These are phyloP conservation scores for Thozetella sp. DNA, from an alignment of 495 filamentous ascomycete genomes.

Conservation along the genomic window DNA sequence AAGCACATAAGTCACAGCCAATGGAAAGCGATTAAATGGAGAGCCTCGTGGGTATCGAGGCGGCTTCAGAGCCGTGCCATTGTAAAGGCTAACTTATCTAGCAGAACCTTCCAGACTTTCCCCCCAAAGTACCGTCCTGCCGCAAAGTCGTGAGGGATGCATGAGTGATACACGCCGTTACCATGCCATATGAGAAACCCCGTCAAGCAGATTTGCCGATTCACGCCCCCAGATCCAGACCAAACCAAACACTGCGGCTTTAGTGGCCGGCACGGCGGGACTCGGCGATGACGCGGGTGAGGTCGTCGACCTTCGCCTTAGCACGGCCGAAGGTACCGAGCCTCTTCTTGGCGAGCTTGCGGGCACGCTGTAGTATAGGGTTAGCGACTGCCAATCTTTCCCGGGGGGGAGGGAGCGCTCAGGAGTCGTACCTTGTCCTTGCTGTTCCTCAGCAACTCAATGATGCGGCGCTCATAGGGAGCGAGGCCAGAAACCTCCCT, in stretches of 20 bases:
- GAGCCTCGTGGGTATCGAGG: conserved; percentile 3
- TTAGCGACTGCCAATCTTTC: not conserved
- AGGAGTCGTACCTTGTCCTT: conserved; percentile 72
- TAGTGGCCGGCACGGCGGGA: conserved; percentile 81
- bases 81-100: not conserved
- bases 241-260: conserved; percentile 26
- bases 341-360: conserved; percentile 99
- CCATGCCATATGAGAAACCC: conserved; percentile 16
- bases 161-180: conserved; percentile 3
- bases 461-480: conserved; percentile 96
- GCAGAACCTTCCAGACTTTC: conserved; percentile 1
- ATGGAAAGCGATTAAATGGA: not conserved
- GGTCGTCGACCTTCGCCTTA: conserved; percentile 98
- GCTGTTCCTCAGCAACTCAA: conserved; percentile 97
- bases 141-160: not conserved
- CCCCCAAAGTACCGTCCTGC: conserved; percentile 1
- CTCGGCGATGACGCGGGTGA: conserved; percentile 96
- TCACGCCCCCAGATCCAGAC: conserved; percentile 8
- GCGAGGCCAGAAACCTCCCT: conserved; percentile 63
- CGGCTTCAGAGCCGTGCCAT: conserved; percentile 2
- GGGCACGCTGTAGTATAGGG: conserved; percentile 61
- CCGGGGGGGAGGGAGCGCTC: too few species aligned
- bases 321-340: conserved; percentile 97
- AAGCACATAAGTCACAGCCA: too few species aligned
- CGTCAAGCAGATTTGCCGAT: conserved; percentile 15